Conservation (phyloP, 2,329 filamentous ascomycete genomes). For the Tolypocladium inflatum region DNA sequence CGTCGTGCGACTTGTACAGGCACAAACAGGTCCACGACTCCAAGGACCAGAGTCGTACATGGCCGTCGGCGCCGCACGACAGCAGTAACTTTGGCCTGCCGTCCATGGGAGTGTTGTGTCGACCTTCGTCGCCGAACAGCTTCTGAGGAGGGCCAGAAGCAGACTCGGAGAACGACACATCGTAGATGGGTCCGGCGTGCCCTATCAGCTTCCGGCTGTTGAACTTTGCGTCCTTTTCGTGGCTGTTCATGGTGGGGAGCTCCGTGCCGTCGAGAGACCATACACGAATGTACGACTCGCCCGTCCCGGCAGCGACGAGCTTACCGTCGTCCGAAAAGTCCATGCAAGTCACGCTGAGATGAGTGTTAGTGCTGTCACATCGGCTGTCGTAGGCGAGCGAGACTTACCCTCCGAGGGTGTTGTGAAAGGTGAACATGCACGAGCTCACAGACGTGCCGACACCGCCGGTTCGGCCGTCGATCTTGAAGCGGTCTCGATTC, state of each 20-base stretch:
- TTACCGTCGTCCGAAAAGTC: slow-evolving; percentile 90
- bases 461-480: slow-evolving; percentile 75
- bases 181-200: slow-evolving; percentile 82
- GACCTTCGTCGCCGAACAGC: slow-evolving; percentile 41
- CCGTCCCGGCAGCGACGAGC: slow-evolving; percentile 79
- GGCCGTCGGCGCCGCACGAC: slow-evolving; percentile 79
- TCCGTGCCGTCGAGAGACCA: slow-evolving; percentile 85
- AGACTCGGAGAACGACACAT: slow-evolving; percentile 72
- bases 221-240: slow-evolving; percentile 49
- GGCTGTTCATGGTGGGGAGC: slow-evolving; percentile 55
- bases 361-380: background rate
- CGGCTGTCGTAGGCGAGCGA: background rate
- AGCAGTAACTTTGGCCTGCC: slow-evolving; percentile 66
- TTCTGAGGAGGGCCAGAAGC: slow-evolving; percentile 46
- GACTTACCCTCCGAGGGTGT: slow-evolving; percentile 77
- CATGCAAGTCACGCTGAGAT: slow-evolving; percentile 71
- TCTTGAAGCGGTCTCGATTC: slow-evolving; percentile 82
- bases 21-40: slow-evolving; percentile 89
- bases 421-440: slow-evolving; percentile 98
- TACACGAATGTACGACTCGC: slow-evolving; percentile 90
- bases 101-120: slow-evolving; percentile 31
- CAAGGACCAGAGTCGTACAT: slow-evolving; percentile 85
- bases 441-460: slow-evolving; percentile 76
- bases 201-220: slow-evolving; percentile 70
- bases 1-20: slow-evolving; percentile 87